Evolutionary conservation across 2,329 filamentous ascomycete genomes (phyloP), one percentile per base, ranked within the genome.

Genomic region (Trichoderma sp.): DNA sequence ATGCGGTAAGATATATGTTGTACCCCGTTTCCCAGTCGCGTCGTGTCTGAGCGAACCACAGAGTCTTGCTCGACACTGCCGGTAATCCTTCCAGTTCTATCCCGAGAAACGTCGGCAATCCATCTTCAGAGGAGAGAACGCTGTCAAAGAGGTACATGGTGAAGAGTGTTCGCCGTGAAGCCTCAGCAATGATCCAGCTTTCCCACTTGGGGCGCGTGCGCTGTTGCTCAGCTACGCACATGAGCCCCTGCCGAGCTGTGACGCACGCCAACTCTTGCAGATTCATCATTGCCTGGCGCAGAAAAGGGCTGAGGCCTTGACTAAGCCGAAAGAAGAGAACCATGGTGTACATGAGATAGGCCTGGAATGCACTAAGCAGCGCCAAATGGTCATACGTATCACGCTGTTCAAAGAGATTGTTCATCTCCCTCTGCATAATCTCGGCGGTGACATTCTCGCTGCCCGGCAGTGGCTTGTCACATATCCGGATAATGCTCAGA

Each of bases 131-230:
- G 1, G 83, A 82, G 7, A 88, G 82, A 0, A 87, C 76, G 56
- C 83, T 87, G 71, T 86, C 86, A 57, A 89, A 84, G 3, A 89
- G 77, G 70, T 88, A 89, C 82, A 88, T 85, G 0, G 81, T 80
- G 71, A 82, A 87, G 0, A 89, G 72, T 0, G 85, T 84, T 4
- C 88, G 82, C 3, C 87, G 81, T 73, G 88, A 89, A 0, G 87
- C 81, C 57, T 87, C 85, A 0, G 83, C 83, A 0, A 86, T 76
- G 5, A 88, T 83, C 87, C 87, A 89, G 1, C 81, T 79, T 71
- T 87, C 86, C 87, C 87, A 88, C 7, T 70, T 77, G 0, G 87
- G 87, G 3, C 82, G 81, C 0, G 76, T 72, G 0, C 77, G 77
- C 2, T 78, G 71, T 15, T 79, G 75, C 70, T 88, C 86, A 1